Percentiles rank a stretch among this genome's conserved stretches.
Conservation (phyloP, 257 asterid species). For the Nicotiana tabacum region DNA sequence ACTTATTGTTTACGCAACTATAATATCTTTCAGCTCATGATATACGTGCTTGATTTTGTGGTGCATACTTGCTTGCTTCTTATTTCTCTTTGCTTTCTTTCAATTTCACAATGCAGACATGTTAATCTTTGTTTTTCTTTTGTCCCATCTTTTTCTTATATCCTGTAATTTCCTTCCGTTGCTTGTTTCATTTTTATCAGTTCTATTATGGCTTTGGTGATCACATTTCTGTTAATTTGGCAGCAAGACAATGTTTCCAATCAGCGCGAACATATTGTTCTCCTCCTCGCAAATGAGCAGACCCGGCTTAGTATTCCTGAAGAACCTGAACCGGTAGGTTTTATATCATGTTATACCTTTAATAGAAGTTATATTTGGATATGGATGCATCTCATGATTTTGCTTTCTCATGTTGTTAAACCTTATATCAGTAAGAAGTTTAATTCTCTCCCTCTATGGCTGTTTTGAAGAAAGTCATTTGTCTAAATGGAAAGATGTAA, state of each 20-base stretch:
- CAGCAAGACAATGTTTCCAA: constrained; percentile 90
- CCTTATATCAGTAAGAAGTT: background rate
- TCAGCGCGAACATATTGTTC: constrained; percentile 91
- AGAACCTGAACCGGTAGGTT: constrained; percentile 80
- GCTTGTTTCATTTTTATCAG: background rate
- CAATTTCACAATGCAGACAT: background rate
- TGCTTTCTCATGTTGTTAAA: background rate
- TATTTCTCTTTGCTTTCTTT: background rate
- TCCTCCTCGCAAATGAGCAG: constrained; percentile 93
- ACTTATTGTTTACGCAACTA: background rate
- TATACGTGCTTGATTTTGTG: background rate
- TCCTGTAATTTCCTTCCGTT: background rate
- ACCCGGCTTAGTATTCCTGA: constrained; percentile 76
- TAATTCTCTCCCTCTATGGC: background rate
- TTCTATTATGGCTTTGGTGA: background rate
- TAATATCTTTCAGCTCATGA: background rate
- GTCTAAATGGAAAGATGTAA: background rate
- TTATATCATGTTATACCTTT: constrained; percentile 12
- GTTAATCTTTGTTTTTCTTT: constrained; percentile 3
- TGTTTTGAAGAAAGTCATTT: background rate
- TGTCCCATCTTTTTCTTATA: background rate
- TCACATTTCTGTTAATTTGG: constrained; percentile 16
- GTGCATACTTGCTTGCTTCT: background rate
- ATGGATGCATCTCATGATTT: background rate
- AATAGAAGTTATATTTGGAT: background rate